Percentiles rank a stretch among this genome's conserved stretches.
phyloP scores from a whole-genome alignment of 495 filamentous ascomycete species.

The Cudoniella acicularis region DNA sequence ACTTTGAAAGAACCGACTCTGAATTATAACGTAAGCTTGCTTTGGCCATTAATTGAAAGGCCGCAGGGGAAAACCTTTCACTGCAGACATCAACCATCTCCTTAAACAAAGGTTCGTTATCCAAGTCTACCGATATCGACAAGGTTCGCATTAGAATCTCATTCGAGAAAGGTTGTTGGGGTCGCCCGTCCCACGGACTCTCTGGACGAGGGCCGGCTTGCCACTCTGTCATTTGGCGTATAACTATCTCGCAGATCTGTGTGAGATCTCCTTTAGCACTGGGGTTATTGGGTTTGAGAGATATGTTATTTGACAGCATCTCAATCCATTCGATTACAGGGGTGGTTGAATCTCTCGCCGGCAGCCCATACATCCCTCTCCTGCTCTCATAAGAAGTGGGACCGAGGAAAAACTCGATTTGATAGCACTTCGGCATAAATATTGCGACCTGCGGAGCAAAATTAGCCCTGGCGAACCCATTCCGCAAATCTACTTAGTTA shows the following conservation, averaged over 20 bases:
- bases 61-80: not conserved
- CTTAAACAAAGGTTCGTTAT: not conserved
- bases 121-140: not conserved
- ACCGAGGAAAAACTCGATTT: slow-evolving; percentile 14
- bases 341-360: too few relatives aligned
- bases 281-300: not conserved
- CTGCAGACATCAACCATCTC: not conserved
- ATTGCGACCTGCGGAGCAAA: slow-evolving; percentile 9
- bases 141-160: not conserved
- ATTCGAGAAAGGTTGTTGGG: not conserved
- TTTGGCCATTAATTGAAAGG: not conserved
- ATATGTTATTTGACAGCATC: not conserved
- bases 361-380: not conserved
- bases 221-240: not conserved
- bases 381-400: not conserved
- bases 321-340: not conserved
- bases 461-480: not conserved
- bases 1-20: slow-evolving; percentile 2
- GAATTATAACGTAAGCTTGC: not conserved
- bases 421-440: slow-evolving; percentile 13
- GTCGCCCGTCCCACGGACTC: not conserved
- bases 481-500: slow-evolving; percentile 14
- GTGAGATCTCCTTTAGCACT: not conserved
- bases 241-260: slow-evolving; percentile 6
- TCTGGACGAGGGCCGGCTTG: not conserved